These are phyloP conservation scores for Cephaloascus albidus DNA, from an alignment of 805 yeast genomes.

Conservation along the genomic window DNA sequence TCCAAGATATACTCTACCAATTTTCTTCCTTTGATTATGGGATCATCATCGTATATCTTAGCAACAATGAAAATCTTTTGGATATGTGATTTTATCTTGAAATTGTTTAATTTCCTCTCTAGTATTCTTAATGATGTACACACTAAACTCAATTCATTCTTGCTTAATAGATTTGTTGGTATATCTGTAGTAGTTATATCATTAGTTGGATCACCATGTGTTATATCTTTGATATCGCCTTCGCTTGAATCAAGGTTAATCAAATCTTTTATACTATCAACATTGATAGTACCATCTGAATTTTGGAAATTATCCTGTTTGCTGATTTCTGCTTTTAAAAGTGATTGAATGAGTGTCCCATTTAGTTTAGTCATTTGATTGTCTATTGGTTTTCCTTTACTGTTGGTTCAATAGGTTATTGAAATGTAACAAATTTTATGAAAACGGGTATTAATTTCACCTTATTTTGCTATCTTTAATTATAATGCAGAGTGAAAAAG, in stretches of 20 bases:
- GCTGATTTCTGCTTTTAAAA: background rate
- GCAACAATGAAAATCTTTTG: slow-evolving; percentile 16
- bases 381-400: no score
- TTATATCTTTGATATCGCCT: background rate
- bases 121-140: slow-evolving; percentile 2
- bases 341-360: background rate
- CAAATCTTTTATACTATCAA: no score
- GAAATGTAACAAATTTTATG: no score
- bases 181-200: background rate
- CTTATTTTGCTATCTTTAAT: no score
- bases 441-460: no score
- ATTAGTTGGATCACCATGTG: no score
- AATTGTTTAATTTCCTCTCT: slow-evolving; percentile 15
- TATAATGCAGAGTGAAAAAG: no score
- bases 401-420: no score
- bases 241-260: background rate
- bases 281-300: background rate
- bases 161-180: background rate
- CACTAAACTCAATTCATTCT: background rate
- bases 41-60: slow-evolving; percentile 18
- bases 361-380: background rate
- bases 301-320: background rate
- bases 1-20: slow-evolving; percentile 10
- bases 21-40: slow-evolving; percentile 13
- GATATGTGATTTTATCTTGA: slow-evolving; percentile 14